Evolutionary conservation across 768 basidiomycete species (phyloP), one percentile per base, ranked within the genome.

Genomic region (Collybiopsis confluens): DNA sequence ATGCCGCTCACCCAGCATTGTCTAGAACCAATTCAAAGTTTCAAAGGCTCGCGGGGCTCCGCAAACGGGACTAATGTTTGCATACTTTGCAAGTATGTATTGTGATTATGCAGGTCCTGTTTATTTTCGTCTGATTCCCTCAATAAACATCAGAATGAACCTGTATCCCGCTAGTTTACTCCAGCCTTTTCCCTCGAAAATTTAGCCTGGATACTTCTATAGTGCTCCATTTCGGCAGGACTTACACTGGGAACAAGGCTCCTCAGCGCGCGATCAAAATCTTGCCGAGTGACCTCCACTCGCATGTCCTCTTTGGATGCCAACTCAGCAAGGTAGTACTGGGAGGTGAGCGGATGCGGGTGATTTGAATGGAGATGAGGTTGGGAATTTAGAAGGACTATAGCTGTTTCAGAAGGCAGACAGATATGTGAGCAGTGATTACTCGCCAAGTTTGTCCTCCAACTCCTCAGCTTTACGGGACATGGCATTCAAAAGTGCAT

Each of bases 401-500:
- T 18, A 26, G n/a, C n/a, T n/a, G n/a, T n/a, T n/a, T n/a, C n/a
- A n/a, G n/a, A n/a, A n/a, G n/a, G n/a, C n/a, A n/a, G n/a, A n/a
- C n/a, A n/a, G n/a, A n/a, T n/a, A n/a, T n/a, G n/a, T n/a, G n/a
- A n/a, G n/a, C n/a, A n/a, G 54, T 8, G 54, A 20, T 16, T 26
- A 40, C 78, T 45, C 61, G 86, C 88, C 82, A 45, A 98, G 87
- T 60, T 80, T 85, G 6, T 63, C 65, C 56, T 98, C 96, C 13
- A 98, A 72, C 46, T 79, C 80, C 56, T 81, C 79, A 0, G 97
- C 95, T 59, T 88, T 92, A 35, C 90, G 74, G 20, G 92, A 85
- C 86, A 99, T 96, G 9, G 97, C 92, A 66, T 90, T 90, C 54
- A 99, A 76, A 79, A 99, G 84, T 1, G 97, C 95, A 68, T 99